A percentile compares a stretch with the other conserved stretches of the same genome.
These are phyloP conservation scores for Boletus sp. DNA, from an alignment of 768 basidiomycete species.

Conservation along the genomic window DNA sequence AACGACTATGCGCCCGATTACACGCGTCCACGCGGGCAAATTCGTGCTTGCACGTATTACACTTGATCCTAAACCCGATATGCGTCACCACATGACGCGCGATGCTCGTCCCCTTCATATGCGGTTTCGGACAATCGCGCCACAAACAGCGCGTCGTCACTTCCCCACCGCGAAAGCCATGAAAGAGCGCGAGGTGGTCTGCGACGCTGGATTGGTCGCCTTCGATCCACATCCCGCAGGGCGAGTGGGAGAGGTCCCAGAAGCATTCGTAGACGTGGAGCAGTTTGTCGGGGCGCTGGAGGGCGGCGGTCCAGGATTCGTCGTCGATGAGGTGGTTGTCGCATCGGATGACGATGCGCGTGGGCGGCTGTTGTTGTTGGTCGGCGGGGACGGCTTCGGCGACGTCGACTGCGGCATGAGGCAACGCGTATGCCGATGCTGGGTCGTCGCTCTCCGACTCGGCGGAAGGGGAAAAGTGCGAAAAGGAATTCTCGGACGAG, in stretches of 20 bases:
- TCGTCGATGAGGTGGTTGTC: conserved; percentile 29
- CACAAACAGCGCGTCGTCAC: conserved; percentile 30
- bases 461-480: conserved; percentile 18
- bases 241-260: conserved; percentile 23
- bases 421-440: conserved; percentile 6
- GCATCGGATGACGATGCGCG: conserved; percentile 23
- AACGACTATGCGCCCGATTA: conserved; percentile 33
- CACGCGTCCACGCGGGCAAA: conserved; percentile 34
- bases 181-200: conserved; percentile 31
- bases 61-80: conserved; percentile 30
- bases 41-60: conserved; percentile 29
- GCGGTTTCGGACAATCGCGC: conserved; percentile 25
- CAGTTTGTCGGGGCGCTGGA: conserved; percentile 20
- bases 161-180: conserved; percentile 30
- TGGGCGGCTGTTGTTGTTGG: conserved; percentile 3
- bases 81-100: conserved; percentile 33
- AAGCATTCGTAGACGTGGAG: conserved; percentile 31
- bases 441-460: conserved; percentile 25
- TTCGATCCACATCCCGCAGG: conserved; percentile 35
- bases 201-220: conserved; percentile 33
- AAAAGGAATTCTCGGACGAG: conserved; percentile 9
- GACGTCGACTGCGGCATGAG: conserved; percentile 21
- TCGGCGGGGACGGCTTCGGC: conserved; percentile 7
- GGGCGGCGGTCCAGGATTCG: conserved; percentile 23
- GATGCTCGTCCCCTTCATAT: conserved; percentile 34